phyloP scores from a whole-genome alignment of 1,139 yeast genomes.

The Nakaseomyces delphensis region DNA sequence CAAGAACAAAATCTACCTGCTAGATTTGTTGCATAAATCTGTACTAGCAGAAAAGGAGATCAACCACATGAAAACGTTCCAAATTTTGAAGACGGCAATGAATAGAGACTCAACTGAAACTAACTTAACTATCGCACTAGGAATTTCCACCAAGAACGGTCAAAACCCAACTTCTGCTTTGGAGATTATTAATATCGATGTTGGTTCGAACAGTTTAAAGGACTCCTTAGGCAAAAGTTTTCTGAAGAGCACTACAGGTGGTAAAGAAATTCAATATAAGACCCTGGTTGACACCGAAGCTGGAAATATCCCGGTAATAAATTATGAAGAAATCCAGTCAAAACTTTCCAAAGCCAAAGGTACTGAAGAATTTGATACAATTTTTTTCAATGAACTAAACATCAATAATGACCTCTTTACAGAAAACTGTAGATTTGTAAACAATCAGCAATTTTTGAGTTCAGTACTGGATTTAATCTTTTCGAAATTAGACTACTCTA shows the following conservation, averaged over 20 bases:
- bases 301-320: constrained; percentile 16
- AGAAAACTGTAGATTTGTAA: constrained; percentile 56
- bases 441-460: constrained; percentile 48
- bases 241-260: constrained; percentile 14
- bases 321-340: constrained; percentile 26
- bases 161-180: constrained; percentile 27
- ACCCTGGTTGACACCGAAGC: constrained; percentile 19
- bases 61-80: constrained; percentile 27
- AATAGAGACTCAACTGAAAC: constrained; percentile 14
- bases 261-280: constrained; percentile 19
- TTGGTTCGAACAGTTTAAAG: constrained; percentile 61
- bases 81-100: constrained; percentile 25
- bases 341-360: constrained; percentile 16
- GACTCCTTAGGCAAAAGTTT: constrained; percentile 68
- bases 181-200: constrained; percentile 43
- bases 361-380: constrained; percentile 23
- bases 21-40: constrained; percentile 39
- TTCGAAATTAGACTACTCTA: constrained; percentile 16
- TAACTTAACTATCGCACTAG: constrained; percentile 26
- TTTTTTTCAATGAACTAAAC: constrained; percentile 28
- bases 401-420: constrained; percentile 43
- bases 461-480: constrained; percentile 42
- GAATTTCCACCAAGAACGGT: constrained; percentile 27
- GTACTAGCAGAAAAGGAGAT: constrained; percentile 32
- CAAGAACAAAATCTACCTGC: constrained; percentile 30